A percentile compares a stretch with the other conserved stretches of the same genome.
Evolutionary conservation across 257 asterid species (phyloP).

Genomic region (Craterostigma plantagineum): DNA sequence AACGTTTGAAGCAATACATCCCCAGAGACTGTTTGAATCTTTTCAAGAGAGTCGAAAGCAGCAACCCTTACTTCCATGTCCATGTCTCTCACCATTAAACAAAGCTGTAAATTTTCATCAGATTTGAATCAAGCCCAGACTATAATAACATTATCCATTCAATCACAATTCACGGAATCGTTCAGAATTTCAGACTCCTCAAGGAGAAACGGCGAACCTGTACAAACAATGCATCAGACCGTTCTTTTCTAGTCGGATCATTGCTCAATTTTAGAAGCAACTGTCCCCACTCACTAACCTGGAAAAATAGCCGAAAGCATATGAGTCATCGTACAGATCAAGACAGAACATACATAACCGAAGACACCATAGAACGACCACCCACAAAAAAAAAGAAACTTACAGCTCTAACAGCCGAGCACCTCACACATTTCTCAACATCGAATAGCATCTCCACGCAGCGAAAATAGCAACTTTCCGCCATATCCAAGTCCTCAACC

Average conservation of each 20-base stretch:
- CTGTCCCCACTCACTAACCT: slow-evolving; percentile 74
- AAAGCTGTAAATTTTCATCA: slow-evolving; percentile 32
- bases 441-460: slow-evolving; percentile 71
- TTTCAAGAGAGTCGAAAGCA: slow-evolving; percentile 62
- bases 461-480: slow-evolving; percentile 55
- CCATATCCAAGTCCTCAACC: slow-evolving; percentile 43
- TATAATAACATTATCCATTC: background rate
- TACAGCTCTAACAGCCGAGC: slow-evolving; percentile 73
- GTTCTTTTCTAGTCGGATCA: slow-evolving; percentile 23
- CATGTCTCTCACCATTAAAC: slow-evolving; percentile 76
- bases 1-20: slow-evolving; percentile 54
- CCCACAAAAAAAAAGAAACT: slow-evolving; percentile 4
- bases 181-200: background rate
- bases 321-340: slow-evolving; percentile 5
- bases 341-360: background rate
- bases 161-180: too few species aligned
- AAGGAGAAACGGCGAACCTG: slow-evolving; percentile 39
- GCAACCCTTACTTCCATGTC: slow-evolving; percentile 50
- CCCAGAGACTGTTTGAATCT: slow-evolving; percentile 42
- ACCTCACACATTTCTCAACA: slow-evolving; percentile 43
- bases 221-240: slow-evolving; percentile 69
- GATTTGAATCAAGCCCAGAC: background rate
- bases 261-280: slow-evolving; percentile 32
- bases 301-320: slow-evolving; percentile 8
- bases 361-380: background rate